Conservation (phyloP, 805 yeast genomes). For the Zygosaccharomyces rouxii region DNA sequence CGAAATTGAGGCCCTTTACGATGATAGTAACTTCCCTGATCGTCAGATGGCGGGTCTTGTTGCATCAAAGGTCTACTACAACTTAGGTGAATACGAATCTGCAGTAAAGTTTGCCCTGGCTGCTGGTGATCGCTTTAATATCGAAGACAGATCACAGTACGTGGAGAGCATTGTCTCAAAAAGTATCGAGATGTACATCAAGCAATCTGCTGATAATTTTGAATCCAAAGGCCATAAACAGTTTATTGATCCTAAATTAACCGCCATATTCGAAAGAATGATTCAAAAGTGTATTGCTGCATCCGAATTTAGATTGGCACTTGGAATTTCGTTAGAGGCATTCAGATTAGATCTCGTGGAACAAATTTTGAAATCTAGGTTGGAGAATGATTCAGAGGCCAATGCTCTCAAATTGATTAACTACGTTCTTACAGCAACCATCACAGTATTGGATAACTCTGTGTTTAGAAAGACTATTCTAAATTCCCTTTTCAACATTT, state of each 20-base stretch:
- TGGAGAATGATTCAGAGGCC: constrained; percentile 45
- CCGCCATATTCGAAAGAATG: constrained; percentile 79
- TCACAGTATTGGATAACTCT: constrained; percentile 60
- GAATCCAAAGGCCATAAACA: constrained; percentile 34
- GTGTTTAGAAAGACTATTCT: constrained; percentile 64
- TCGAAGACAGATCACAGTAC: constrained; percentile 70
- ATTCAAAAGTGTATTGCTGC: constrained; percentile 67
- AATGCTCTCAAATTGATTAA: constrained; percentile 52
- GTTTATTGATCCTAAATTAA: constrained; percentile 56
- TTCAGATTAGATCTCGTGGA: constrained; percentile 78
- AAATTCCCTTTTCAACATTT: constrained; percentile 54
- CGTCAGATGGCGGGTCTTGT: constrained; percentile 84
- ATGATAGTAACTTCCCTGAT: constrained; percentile 72
- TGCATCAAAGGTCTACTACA: constrained; percentile 85
- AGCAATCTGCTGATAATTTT: constrained; percentile 49
- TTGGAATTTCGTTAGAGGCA: constrained; percentile 89
- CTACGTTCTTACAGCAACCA: constrained; percentile 72
- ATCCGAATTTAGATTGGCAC: constrained; percentile 72
- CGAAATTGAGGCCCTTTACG: constrained; percentile 86
- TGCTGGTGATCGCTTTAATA: constrained; percentile 75
- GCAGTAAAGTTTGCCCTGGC: constrained; percentile 85
- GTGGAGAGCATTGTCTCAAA: constrained; percentile 91
- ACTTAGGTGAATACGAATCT: constrained; percentile 88
- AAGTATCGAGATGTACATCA: constrained; percentile 80
- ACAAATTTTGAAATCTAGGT: constrained; percentile 44